Conservation (phyloP, 23 red algal species). For the Gracilaria domingensis region DNA sequence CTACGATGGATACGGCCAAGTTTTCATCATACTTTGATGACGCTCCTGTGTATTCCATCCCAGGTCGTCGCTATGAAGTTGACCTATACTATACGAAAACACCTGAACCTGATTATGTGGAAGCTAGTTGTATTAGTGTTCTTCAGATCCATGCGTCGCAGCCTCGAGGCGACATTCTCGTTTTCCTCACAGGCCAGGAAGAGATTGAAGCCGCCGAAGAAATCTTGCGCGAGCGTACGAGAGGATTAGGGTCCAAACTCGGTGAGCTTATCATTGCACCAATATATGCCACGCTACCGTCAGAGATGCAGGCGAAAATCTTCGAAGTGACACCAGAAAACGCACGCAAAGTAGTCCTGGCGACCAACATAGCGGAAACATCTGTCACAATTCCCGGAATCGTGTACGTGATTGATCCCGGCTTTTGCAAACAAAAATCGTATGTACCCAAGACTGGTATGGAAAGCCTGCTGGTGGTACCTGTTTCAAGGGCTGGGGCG, state of each 20-base stretch:
- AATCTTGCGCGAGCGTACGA: conserved; percentile 67
- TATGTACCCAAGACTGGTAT: conserved; percentile 86
- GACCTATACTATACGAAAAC: conserved; percentile 79
- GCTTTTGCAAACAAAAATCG: conserved; percentile 93
- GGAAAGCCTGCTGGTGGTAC: conserved; percentile 86
- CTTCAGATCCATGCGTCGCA: conserved; percentile 88
- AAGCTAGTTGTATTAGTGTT: conserved; percentile 80
- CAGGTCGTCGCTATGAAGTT: conserved; percentile 89
- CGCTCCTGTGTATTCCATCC: conserved; percentile 88
- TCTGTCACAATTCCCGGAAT: conserved; percentile 97
- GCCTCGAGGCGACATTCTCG: conserved; percentile 90
- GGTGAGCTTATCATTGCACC: conserved; percentile 75
- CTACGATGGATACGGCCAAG: conserved; percentile 87
- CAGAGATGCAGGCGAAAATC: conserved; percentile 84
- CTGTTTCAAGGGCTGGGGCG: conserved; percentile 86
- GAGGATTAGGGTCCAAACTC: conserved; percentile 54
- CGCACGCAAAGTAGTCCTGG: conserved; percentile 92
- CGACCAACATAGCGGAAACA: conserved; percentile 98
- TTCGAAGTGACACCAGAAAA: conserved; percentile 78
- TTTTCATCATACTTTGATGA: conserved; percentile 92
- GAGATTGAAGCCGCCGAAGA: conserved; percentile 94
- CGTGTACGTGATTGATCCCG: conserved; percentile 96
- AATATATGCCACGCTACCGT: conserved; percentile 86
- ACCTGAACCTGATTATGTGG: conserved; percentile 86
- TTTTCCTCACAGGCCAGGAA: conserved; percentile 97